These are phyloP conservation scores for Neodidymelliopsis sp. DNA, from an alignment of 2,329 filamentous ascomycete genomes.

Conservation along the genomic window DNA sequence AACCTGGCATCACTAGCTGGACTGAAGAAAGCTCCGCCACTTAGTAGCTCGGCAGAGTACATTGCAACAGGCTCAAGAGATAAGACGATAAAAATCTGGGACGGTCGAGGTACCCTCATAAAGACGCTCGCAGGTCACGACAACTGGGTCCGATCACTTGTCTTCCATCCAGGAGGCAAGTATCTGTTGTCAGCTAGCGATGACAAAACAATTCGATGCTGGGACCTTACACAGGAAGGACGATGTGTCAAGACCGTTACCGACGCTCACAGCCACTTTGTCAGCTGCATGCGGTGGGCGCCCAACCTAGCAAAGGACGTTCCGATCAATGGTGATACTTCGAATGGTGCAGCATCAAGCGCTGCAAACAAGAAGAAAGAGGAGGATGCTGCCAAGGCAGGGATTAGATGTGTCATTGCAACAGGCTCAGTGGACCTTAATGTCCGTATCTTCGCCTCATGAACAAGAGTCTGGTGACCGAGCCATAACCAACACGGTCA, in stretches of 20 bases:
- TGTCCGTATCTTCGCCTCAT: conserved; percentile 77
- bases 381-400: conserved; percentile 60
- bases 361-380: conserved; percentile 61
- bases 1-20: conserved; percentile 80
- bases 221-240: conserved; percentile 90
- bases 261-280: conserved; percentile 82
- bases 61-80: conserved; percentile 89
- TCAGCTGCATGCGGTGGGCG: conserved; percentile 88
- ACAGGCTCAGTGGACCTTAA: conserved; percentile 86
- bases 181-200: conserved; percentile 86
- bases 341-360: conserved; percentile 54
- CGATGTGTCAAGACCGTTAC: conserved; percentile 84
- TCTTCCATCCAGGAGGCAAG: conserved; percentile 92
- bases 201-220: conserved; percentile 91
- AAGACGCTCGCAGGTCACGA: conserved; percentile 88
- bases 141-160: conserved; percentile 87
- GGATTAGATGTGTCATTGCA: conserved; percentile 84
- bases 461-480: not conserved
- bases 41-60: conserved; percentile 81
- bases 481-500: not conserved
- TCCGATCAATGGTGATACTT: conserved; percentile 49
- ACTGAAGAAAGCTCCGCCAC: conserved; percentile 79
- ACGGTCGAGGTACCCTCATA: conserved; percentile 81
- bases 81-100: conserved; percentile 91
- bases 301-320: conserved; percentile 73